Evolutionary conservation across 495 filamentous ascomycete genomes (phyloP), one percentile per base, ranked within the genome.

Genomic region (Talaromyces nanjingensis): DNA sequence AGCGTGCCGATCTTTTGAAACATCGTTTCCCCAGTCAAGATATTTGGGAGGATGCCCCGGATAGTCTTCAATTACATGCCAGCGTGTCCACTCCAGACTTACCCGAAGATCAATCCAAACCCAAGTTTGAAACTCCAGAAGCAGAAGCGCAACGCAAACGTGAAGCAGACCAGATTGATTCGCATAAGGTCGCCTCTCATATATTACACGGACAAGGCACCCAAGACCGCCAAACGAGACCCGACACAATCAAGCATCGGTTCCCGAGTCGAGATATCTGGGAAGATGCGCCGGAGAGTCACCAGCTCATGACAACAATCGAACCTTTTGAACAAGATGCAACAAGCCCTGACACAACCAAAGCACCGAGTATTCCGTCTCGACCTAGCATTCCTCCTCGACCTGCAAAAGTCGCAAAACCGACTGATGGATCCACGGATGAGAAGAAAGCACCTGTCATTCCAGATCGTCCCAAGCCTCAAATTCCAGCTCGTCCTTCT

Each of bases 251-350:
- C 68, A 82, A 85, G 62, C 89, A 89, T 37, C 84, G 92, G 6
- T 99, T 99, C 72, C 94, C 94, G 5, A 97, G 93, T 71, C 86
- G 86, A 39, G 94, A 99, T 75, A 89, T 98, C 53, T 99, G 94
- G 94, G 94, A 99, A 77, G 94, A 99, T 71, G 86, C 85, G 0
- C 93, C 94, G 4, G 90, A 94, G 66, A 92, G 89, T 68, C 83
- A 91, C 54, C 82, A 89, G 62, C 83, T 96, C 29, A 85, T 89
- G 64, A 92, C 94, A 11, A 93, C 89, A 4, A 87, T 98, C 25
- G 85, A 83, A 56, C 86, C 91, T 47, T 70, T 76, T 12, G 80
- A 83, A 4, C 78, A 83, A 31, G 80, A 83, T 64, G 24, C 71
- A 14, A 79, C 77, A 61, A 78, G 73, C 45, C 55, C 67, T 11